These are phyloP conservation scores for Somion occarium DNA, from an alignment of 1,284 basidiomycete genomes.

Conservation along the genomic window DNA sequence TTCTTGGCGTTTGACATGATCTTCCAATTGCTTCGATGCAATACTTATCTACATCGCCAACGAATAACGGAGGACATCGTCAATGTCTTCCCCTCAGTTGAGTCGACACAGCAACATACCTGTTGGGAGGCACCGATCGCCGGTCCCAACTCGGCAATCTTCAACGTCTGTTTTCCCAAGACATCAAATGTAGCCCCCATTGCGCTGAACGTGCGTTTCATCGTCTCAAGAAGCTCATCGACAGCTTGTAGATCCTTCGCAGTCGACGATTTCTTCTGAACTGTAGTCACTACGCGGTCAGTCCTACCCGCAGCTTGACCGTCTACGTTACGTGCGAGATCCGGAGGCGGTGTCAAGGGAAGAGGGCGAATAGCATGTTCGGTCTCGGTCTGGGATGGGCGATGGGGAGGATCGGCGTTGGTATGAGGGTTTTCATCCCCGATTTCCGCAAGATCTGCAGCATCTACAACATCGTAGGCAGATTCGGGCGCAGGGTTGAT, in stretches of 20 bases:
- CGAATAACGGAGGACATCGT: not conserved
- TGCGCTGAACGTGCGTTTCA: conserved; percentile 36
- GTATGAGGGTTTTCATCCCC: not conserved
- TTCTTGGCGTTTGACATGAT: conserved; percentile 36
- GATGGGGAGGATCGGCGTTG: no score
- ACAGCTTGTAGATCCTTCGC: conserved; percentile 34
- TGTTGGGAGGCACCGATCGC: conserved; percentile 40
- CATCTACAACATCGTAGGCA: conserved; percentile 1
- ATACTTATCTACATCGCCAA: conserved; percentile 30
- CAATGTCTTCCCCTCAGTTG: not conserved
- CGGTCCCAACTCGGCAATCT: conserved; percentile 37
- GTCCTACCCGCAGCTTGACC: no score
- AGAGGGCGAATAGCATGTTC: no score
- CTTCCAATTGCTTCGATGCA: conserved; percentile 31
- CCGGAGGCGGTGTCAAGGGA: no score
- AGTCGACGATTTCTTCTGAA: not conserved
- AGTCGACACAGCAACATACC: conserved; percentile 23
- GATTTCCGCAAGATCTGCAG: not conserved
- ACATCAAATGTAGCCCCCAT: conserved; percentile 39
- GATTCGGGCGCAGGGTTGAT: conserved; percentile 3
- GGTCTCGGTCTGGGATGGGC: no score
- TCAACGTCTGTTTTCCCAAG: conserved; percentile 40
- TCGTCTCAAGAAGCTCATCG: conserved; percentile 36
- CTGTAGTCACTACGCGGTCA: no score
- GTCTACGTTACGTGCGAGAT: no score